phyloP scores from a whole-genome alignment of 345 rosid species.

The Dimocarpus longan region DNA sequence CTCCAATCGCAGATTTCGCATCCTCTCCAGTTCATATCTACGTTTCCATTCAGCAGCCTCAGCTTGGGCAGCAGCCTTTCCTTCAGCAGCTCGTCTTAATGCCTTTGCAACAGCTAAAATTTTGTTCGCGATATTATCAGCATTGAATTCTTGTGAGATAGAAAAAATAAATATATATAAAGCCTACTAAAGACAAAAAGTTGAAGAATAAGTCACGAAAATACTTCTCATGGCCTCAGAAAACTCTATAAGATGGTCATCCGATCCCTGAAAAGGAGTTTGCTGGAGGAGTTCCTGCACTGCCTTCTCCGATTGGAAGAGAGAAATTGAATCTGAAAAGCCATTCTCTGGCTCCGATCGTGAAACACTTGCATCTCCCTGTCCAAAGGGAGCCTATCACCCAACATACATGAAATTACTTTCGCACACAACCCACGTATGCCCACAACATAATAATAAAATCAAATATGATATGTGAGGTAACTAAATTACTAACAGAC shows the following conservation, averaged over 20 bases:
- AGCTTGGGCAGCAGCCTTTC: conserved; percentile 94
- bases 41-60: conserved; percentile 99
- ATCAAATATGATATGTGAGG: neutral
- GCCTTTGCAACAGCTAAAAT: conserved; percentile 95
- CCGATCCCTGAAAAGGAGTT: conserved; percentile 73
- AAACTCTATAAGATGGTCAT: conserved; percentile 91
- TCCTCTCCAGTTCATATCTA: conserved; percentile 81
- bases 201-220: conserved; percentile 22
- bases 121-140: conserved; percentile 13
- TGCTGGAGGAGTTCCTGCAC: conserved; percentile 84
- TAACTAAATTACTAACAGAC: neutral
- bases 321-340: conserved; percentile 43
- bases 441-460: neutral
- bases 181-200: conserved; percentile 15
- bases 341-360: conserved; percentile 54
- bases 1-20: conserved; percentile 49
- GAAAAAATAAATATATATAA: neutral
- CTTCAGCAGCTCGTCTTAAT: conserved; percentile 92
- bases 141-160: conserved; percentile 19
- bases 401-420: conserved; percentile 6
- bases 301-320: conserved; percentile 82
- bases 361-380: conserved; percentile 54
- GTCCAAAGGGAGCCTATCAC: conserved; percentile 46
- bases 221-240: conserved; percentile 96
- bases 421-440: conserved; percentile 5